Evolutionary conservation across 768 basidiomycete species (phyloP), one percentile per base, ranked within the genome.

Genomic region (Termitomyces bulborhizus): DNA sequence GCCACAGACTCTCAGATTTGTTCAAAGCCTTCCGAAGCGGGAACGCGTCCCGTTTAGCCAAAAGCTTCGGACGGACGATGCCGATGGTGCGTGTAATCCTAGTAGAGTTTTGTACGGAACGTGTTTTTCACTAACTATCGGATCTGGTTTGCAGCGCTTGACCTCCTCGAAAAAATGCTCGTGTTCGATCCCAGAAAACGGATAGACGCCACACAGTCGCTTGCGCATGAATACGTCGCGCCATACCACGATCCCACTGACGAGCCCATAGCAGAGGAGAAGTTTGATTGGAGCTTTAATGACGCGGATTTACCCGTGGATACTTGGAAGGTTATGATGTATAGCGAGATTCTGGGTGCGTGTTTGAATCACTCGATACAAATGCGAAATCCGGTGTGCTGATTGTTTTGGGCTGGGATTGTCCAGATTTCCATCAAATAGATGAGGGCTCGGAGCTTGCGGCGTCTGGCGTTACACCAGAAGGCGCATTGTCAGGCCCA

Each of bases 291-390:
- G 97, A 90, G 87, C 65, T 99, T 99, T 83, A 99, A 99, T 71
- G 97, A 99, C 60, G 97, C 97, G 18, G 97, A 99, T 69, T 78
- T 99, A 44, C 97, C 97, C 0, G 90, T 98, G 11, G 97, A 99
- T 65, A 96, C 93, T 1, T 99, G 97, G 97, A 98, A 98, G 74
- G 96, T 97, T 67, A 99, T 99, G 97, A 99, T 99, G 96, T 98
- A 98, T 77, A 90, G 87, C 64, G 96, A 99, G 73, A 98, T 98
- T 60, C 77, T 98, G 12, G 93, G 94, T 93, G 65, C 59, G 86
- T 71, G 48, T 27, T 47, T 54, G 24, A 8, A n/a, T 37, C n/a
- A 34, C 16, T 32, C 29, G 34, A 29, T 27, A 26, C n/a, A 7
- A 4, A 16, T 29, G 5, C n/a, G 26, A 26, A 16, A 3, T 11